Evolutionary conservation across 768 basidiomycete species (phyloP).

Genomic region (Leccinum variicolor): DNA sequence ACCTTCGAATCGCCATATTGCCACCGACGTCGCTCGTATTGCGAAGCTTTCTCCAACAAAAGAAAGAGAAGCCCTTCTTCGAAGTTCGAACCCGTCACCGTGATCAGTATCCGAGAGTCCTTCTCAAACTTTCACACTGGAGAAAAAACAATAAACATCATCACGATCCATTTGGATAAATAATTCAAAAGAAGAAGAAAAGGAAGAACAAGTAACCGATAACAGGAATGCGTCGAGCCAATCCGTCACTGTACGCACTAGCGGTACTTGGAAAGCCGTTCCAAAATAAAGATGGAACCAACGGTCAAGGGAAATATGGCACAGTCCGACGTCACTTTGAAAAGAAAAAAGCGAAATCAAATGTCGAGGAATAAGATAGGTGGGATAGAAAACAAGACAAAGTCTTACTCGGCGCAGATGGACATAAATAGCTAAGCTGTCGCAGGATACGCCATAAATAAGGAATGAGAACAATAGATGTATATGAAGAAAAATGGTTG

Average conservation of each 20-base stretch:
- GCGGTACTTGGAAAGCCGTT: conserved; percentile 18
- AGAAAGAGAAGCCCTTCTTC: not conserved
- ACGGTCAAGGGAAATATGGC: conserved; percentile 2
- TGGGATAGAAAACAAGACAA: not conserved
- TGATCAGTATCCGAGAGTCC: not conserved
- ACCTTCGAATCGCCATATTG: no score
- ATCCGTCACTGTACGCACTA: conserved; percentile 19
- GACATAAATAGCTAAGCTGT: conserved; percentile 28
- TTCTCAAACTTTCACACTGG: not conserved
- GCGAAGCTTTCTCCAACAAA: not conserved
- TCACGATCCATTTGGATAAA: conserved; percentile 13
- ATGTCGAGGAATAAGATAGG: not conserved
- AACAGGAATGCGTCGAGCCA: conserved; percentile 20
- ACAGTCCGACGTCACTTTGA: conserved; percentile 18
- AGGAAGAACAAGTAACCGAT: not conserved
- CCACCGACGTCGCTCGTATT: not conserved
- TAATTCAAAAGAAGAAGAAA: conserved; percentile 9
- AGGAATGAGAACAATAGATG: conserved; percentile 13
- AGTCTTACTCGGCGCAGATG: conserved; percentile 24
- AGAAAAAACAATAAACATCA: not conserved
- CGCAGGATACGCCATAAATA: conserved; percentile 33
- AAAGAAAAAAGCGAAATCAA: conserved; percentile 2
- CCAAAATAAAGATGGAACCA: conserved; percentile 2
- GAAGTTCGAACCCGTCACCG: not conserved
- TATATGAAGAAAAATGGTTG: conserved; percentile 9